Percentiles rank a stretch among this genome's conserved stretches.
Evolutionary conservation across 1,139 yeast species (phyloP).

Genomic region (Geotrichum fermentans): DNA sequence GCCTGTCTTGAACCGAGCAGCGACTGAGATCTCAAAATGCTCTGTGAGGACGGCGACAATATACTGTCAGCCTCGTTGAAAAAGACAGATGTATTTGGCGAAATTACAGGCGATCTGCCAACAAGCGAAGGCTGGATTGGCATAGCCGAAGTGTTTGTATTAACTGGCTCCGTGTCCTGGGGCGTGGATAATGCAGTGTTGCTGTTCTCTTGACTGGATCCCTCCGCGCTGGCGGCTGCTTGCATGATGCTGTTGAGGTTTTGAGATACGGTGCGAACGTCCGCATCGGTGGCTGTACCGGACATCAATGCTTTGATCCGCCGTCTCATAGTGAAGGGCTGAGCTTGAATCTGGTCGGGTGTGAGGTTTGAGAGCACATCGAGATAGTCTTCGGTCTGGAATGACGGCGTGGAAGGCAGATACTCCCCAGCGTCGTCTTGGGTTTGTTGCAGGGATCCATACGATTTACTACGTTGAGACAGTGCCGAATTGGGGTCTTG

Average conservation of each 20-base stretch:
- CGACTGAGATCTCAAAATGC: slow-evolving; percentile 2
- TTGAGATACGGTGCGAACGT: slow-evolving; percentile 12
- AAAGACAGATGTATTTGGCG: slow-evolving; percentile 13
- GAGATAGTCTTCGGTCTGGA: slow-evolving; percentile 9
- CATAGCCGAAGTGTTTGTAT: not conserved
- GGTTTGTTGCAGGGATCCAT: slow-evolving; percentile 1
- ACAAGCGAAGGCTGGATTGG: slow-evolving; percentile 1
- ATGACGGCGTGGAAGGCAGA: slow-evolving; percentile 13
- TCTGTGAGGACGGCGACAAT: slow-evolving; percentile 10
- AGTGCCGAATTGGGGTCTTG: no score
- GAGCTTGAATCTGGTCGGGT: slow-evolving; percentile 17
- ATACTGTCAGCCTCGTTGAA: slow-evolving; percentile 4
- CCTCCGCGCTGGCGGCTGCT: not conserved
- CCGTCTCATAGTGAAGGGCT: slow-evolving; percentile 18
- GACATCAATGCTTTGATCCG: slow-evolving; percentile 16
- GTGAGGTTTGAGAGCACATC: slow-evolving; percentile 3
- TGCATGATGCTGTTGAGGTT: slow-evolving; percentile 16
- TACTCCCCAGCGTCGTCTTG: slow-evolving; percentile 11
- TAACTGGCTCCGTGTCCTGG: not conserved
- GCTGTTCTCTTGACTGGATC: not conserved
- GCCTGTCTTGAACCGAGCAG: not conserved
- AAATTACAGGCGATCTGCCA: slow-evolving; percentile 5
- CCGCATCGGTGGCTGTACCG: slow-evolving; percentile 17
- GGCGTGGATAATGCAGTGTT: not conserved
- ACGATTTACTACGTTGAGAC: slow-evolving; percentile 6